Percentiles rank a stretch among this genome's conserved stretches.
These are phyloP conservation scores for Tylopilus rubrobrunneus DNA, from an alignment of 768 basidiomycete species.

Conservation along the genomic window DNA sequence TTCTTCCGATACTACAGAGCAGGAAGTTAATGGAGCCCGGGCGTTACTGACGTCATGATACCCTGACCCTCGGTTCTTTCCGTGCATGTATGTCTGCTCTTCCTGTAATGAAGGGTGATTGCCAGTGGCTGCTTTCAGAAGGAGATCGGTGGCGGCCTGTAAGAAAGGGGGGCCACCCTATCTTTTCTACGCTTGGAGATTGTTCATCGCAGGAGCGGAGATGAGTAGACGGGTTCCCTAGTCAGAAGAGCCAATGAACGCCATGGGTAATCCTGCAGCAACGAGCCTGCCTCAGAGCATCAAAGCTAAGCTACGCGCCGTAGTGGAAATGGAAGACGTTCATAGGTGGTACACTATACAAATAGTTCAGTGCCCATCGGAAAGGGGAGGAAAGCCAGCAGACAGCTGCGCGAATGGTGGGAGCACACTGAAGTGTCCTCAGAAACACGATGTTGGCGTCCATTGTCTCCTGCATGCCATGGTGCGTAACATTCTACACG, in stretches of 20 bases:
- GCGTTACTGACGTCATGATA: conserved; percentile 6
- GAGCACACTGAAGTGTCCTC: conserved; percentile 4
- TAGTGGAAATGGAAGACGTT: conserved; percentile 20
- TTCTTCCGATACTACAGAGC: neutral
- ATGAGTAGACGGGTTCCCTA: conserved; percentile 8
- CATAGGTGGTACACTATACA: conserved; percentile 8
- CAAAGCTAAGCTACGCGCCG: conserved; percentile 23
- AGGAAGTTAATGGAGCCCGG: conserved; percentile 9
- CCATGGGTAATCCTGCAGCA: conserved; percentile 10
- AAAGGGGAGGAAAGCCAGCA: conserved; percentile 6
- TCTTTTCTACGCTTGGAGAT: conserved; percentile 16
- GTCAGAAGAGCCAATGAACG: conserved; percentile 3
- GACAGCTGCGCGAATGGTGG: conserved; percentile 8
- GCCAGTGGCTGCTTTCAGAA: conserved; percentile 1
- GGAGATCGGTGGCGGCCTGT: conserved; percentile 19
- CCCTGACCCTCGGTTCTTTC: conserved; percentile 9
- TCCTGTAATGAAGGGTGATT: conserved; percentile 11
- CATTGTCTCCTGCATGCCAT: conserved; percentile 3
- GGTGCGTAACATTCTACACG: conserved; percentile 1
- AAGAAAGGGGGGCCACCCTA: conserved; percentile 10
- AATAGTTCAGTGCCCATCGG: conserved; percentile 12
- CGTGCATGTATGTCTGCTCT: conserved; percentile 6
- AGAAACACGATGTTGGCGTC: conserved; percentile 1
- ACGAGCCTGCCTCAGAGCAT: conserved; percentile 11
- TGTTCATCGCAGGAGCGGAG: conserved; percentile 17